These are phyloP conservation scores for Blastomyces emzantsi DNA, from an alignment of 2,329 filamentous ascomycete genomes.

Conservation along the genomic window DNA sequence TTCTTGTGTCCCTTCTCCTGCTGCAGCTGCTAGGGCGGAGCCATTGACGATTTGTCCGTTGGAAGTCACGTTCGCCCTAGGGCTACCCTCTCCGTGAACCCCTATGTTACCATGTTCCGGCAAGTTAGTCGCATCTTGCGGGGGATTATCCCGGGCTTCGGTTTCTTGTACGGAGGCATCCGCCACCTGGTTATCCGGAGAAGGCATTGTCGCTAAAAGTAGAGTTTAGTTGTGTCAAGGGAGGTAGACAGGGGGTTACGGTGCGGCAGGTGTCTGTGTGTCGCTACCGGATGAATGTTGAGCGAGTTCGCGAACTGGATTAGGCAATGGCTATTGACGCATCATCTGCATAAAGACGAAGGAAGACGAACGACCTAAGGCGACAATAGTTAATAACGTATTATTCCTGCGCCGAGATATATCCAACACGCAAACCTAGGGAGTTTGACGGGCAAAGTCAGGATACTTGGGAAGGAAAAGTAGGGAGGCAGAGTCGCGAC, in stretches of 20 bases:
- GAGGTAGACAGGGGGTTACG: background rate
- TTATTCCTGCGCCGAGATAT: background rate
- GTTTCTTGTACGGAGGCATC: constrained; percentile 30
- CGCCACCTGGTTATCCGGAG: constrained; percentile 25
- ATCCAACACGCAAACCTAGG: background rate
- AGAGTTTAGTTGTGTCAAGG: background rate
- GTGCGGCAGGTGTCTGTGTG: background rate
- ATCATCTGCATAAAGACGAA: background rate
- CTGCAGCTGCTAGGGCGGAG: constrained; percentile 32
- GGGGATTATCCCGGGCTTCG: background rate
- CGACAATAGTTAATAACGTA: background rate
- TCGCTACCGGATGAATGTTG: background rate
- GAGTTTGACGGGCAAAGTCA: background rate
- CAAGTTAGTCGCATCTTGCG: background rate
- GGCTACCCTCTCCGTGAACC: background rate
- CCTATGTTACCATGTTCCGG: background rate
- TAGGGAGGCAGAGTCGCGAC: background rate
- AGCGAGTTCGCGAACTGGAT: background rate
- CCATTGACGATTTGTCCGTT: constrained; percentile 7
- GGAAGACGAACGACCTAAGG: background rate
- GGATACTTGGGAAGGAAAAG: background rate
- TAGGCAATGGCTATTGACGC: background rate
- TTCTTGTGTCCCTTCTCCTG: constrained; percentile 38
- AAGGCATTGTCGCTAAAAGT: constrained; percentile 27
- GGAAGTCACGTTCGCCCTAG: background rate